Evolutionary conservation across 805 yeast genomes (phyloP), one percentile per base, ranked within the genome.

Genomic region (Starmera caribaea): DNA sequence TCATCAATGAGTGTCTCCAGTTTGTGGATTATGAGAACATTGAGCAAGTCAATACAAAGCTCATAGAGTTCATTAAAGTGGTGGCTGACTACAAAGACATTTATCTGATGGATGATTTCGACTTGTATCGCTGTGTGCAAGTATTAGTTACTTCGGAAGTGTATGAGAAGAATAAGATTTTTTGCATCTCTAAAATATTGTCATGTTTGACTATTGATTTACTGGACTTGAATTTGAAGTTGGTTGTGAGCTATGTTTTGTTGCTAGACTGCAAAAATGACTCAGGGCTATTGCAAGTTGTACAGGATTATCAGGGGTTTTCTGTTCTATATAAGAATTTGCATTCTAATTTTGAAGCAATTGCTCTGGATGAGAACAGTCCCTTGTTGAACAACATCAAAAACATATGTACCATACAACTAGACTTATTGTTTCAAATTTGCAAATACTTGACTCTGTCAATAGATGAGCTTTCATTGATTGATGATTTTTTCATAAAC

Each of bases 391-490:
- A 58, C 63, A 21, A 62, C 51, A 51, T 46, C 34, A 59, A 59
- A 37, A 62, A 66, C 44, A 51, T 68, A 3, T 63, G 69, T 7
- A 59, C 67, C 1, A 62, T 70, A 5, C 65, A 71, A 41, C 53
- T 79, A 51, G 79, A 73, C 46, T 55, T 80, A 16, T 48, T 76
- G 38, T 79, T 66, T 52, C 80, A 76, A 47, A 55, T 76, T 45
- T 71, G 81, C 54, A 67, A 71, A 44, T 68, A 65, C 28, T 65
- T 68, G 42, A 69, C 74, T 44, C 55, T 79, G 31, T 54, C 61
- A 1, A 40, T 55, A 3, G 58, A 59, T 1, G 75, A 76, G 39
- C 49, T 79, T 27, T 49, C 51, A 8, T 41, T 55, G 13, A 55
- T 80, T 32, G 68, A 69, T 36, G 57, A 55, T 24, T 63, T 62